Evolutionary conservation across 2,329 filamentous ascomycete species (phyloP), one percentile per base, ranked within the genome.

Genomic region (Shiraia bambusicola): DNA sequence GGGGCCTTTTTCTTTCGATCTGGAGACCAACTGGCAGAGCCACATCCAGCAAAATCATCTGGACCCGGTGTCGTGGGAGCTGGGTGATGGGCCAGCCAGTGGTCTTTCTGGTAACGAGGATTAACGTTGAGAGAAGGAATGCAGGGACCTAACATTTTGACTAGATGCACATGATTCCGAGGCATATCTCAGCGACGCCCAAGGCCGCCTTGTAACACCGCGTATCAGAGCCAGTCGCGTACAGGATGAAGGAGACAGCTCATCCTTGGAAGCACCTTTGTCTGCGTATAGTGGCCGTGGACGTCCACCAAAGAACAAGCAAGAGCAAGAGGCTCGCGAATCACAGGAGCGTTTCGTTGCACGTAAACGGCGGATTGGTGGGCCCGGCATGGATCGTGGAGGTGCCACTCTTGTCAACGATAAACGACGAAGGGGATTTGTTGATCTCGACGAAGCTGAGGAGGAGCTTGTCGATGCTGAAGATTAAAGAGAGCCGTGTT

Each of bases 11-110:
- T 54, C 54, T 17, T 78, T 77, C 46, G 53, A 56, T 7, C 56
- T 60, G 7, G 59, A 70, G 22, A 62, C 65, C 9, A 55, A 66
- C 11, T 78, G 81, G 72, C 63, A 71, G 37, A 61, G 67, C 15
- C 81, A 84, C 55, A 56, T 83, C 16, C 71, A 77, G 42, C 59
- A 69, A 24, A 59, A 56, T 14, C 81, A 84, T 60, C 58, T 84
- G n/a, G 61, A 65, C 14, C 69, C 74, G 13, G 56, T 82, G 30
- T 76, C 76, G n/a, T 79, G 78, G 75, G 69, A 73, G 51, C 68
- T 77, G 30, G 81, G 81, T n/a, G 80, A 83, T 66, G 81, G 81
- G 37, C 80, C 79, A 29, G 71, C 71, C 34, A 72, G 74, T 43
- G 74, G 74, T 47, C 66, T 74, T 56, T 76, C 74, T 69, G 79